Evolutionary conservation across 768 basidiomycete species (phyloP).

Genomic region (Amanita exitialis): DNA sequence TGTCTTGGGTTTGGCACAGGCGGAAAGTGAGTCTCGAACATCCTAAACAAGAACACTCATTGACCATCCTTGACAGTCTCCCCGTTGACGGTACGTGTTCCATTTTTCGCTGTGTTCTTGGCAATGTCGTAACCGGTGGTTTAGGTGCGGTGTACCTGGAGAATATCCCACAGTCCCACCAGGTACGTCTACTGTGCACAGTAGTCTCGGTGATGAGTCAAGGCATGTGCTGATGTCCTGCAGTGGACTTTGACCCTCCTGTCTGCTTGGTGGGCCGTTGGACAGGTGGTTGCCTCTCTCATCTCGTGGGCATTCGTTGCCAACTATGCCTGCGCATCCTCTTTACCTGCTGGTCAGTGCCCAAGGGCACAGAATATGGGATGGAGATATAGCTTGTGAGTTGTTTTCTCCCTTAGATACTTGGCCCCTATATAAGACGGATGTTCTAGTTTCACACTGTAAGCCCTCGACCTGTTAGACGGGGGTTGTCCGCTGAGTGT

Average conservation of each 20-base stretch:
- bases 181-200: constrained; percentile 20
- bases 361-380: constrained; percentile 42
- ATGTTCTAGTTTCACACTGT: constrained; percentile 29
- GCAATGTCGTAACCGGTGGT: not conserved
- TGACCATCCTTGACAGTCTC: constrained; percentile 19
- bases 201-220: not conserved
- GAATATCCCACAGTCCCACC: constrained; percentile 31
- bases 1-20: constrained; percentile 41
- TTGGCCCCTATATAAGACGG: not conserved
- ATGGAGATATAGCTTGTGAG: constrained; percentile 47
- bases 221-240: not conserved
- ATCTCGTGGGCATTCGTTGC: constrained; percentile 48
- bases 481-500: not conserved
- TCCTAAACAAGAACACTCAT: not conserved
- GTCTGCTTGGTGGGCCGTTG: constrained; percentile 45
- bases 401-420: not conserved
- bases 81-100: constrained; percentile 33
- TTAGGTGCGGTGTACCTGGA: constrained; percentile 34
- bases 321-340: constrained; percentile 37
- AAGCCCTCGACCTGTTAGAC: constrained; percentile 8
- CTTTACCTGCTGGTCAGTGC: constrained; percentile 28
- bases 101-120: too few species aligned
- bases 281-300: constrained; percentile 39
- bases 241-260: constrained; percentile 48
- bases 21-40: constrained; percentile 30